Base-by-base conservation (phyloP, 2,329 filamentous ascomycete genomes). In the Cadophora sp. region DNA sequence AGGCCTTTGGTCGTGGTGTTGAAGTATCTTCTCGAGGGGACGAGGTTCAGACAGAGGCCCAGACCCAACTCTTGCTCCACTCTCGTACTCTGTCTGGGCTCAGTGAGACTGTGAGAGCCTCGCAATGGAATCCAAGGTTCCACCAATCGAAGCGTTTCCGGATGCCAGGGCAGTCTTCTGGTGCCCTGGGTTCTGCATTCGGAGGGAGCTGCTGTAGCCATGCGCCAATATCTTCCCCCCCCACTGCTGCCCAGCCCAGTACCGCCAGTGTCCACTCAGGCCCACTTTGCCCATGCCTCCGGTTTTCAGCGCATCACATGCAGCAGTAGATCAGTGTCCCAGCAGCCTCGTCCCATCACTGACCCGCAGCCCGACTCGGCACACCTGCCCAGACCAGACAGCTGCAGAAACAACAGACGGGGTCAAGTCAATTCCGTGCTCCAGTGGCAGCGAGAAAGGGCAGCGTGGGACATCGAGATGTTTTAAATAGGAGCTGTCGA, bases 401-500 rank as follows among this genome's bases (percentile, higher is more conserved):
- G 56, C 31, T 62, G 59, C 37, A 50, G 43, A 48, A 48, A 29
- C 34, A 26, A 7, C 26, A 31, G 40, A 40, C 37, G 59, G 37
- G 59, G 59, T 55, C 31, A 46, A 27, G n/a, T 43, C 34, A n/a
- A n/a, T n/a, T n/a, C 24, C 22, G 11, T 22, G 43, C 43, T 8
- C 43, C 43, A 48, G 56, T 24, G 56, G 12, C 31, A n/a, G 56
- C 29, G 29, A 59, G 31, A 37, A 34, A 34, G n/a, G 29, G 59
- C 50, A 14, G 27, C 31, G 62, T 56, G 50, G 50, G 62, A 55
- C 53, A 55, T 51, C 53, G 61, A 48, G 19, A 64, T 31, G 53
- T 64, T 56, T n/a, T 60, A 62, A 62, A 62, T 65, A 65, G 63
- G 24, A 48, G 27, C 37, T 58, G 53, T 4, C 43, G 53, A 59